Evolutionary conservation across 345 rosid genomes (phyloP).

Genomic region (Linum tenue): DNA sequence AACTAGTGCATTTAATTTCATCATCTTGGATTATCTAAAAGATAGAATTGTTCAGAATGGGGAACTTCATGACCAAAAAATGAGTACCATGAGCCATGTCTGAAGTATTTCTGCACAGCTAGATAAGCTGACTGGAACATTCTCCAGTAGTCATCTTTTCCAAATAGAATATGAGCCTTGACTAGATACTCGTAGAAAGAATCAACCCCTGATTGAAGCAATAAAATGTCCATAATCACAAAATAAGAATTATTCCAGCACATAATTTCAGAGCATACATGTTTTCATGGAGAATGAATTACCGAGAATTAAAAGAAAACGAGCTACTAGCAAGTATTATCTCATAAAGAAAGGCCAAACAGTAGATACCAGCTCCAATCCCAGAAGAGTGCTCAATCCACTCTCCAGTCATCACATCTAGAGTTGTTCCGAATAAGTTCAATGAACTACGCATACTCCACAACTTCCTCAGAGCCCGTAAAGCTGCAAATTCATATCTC

Average conservation of each 20-base stretch:
- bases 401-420: slow-evolving; percentile 69
- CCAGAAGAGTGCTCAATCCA: slow-evolving; percentile 93
- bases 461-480: slow-evolving; percentile 79
- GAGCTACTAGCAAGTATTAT: background rate
- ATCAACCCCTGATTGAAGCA: slow-evolving; percentile 67
- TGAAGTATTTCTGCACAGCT: slow-evolving; percentile 85
- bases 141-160: slow-evolving; percentile 93
- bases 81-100: slow-evolving; percentile 85
- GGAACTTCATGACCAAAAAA: background rate
- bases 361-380: slow-evolving; percentile 80
- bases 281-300: background rate
- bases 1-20: background rate
- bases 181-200: slow-evolving; percentile 89
- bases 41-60: background rate
- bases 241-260: background rate
- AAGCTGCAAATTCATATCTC: slow-evolving; percentile 72
- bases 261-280: background rate
- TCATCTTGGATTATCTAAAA: background rate
- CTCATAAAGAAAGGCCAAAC: slow-evolving; percentile 9
- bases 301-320: background rate
- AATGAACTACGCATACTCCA: slow-evolving; percentile 96
- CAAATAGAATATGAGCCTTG: slow-evolving; percentile 89
- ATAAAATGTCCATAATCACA: slow-evolving; percentile 21
- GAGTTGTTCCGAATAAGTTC: slow-evolving; percentile 77
- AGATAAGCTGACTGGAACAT: slow-evolving; percentile 92